Evolutionary conservation across 805 yeast species (phyloP).

Genomic region (Metschnikowia lunata): DNA sequence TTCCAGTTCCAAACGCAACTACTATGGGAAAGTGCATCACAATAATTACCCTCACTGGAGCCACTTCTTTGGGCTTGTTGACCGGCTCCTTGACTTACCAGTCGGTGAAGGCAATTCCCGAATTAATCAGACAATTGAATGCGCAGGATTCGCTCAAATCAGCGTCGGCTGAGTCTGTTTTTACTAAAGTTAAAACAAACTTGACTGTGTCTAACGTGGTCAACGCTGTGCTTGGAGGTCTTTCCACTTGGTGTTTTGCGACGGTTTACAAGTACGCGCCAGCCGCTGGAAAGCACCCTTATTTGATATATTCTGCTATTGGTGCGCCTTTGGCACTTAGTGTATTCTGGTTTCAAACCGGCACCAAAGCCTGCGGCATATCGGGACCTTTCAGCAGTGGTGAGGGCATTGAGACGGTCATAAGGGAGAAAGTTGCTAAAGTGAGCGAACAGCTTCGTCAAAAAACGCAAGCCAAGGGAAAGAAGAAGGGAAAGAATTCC

Average conservation of each 20-base stretch:
- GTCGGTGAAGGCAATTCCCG: constrained; percentile 29
- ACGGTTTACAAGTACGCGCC: constrained; percentile 58
- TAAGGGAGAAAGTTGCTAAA: constrained; percentile 1
- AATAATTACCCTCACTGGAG: constrained; percentile 57
- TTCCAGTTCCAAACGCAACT: not conserved
- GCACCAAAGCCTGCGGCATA: constrained; percentile 3
- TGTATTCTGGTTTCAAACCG: constrained; percentile 11
- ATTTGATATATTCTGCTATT: constrained; percentile 59
- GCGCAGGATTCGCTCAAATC: constrained; percentile 13
- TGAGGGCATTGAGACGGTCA: not conserved
- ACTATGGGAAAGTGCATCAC: constrained; percentile 35
- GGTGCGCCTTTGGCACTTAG: constrained; percentile 43
- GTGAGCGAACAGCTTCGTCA: not conserved
- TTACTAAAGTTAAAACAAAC: constrained; percentile 19
- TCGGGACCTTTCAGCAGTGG: constrained; percentile 6
- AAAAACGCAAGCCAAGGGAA: not conserved
- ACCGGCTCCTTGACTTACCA: constrained; percentile 48
- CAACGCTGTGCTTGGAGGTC: constrained; percentile 37
- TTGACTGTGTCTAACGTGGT: constrained; percentile 28
- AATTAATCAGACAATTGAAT: constrained; percentile 26
- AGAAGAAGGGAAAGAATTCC: not conserved
- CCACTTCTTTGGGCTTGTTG: constrained; percentile 63
- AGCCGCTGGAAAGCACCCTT: constrained; percentile 60
- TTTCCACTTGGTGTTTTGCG: constrained; percentile 45
- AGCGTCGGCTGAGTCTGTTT: constrained; percentile 10